Evolutionary conservation across 2,329 filamentous ascomycete species (phyloP).

Genomic region (Diaporthe helianthi): DNA sequence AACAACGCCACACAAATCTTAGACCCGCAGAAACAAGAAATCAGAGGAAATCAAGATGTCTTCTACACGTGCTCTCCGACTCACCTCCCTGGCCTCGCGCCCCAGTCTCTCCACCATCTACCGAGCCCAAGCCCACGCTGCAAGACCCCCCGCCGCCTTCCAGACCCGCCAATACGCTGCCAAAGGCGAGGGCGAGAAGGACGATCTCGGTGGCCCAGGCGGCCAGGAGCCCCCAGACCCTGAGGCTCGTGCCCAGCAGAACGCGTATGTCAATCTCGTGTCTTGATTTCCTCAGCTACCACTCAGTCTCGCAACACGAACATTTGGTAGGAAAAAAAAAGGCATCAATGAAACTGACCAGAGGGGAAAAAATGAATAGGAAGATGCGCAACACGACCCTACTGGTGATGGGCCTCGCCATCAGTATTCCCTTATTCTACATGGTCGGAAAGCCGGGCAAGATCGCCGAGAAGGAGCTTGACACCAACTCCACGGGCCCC

Average conservation of each 20-base stretch:
- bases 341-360: too few relatives aligned
- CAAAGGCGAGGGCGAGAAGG: constrained; percentile 18
- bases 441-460: neutral
- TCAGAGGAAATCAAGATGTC: neutral
- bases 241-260: constrained; percentile 21
- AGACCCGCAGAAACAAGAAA: neutral
- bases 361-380: neutral
- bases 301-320: too few relatives aligned
- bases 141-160: neutral
- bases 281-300: too few relatives aligned
- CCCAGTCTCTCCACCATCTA: neutral
- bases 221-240: constrained; percentile 30
- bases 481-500: neutral
- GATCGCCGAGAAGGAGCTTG: neutral
- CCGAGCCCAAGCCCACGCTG: neutral
- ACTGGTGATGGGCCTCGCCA: neutral
- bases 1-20: neutral
- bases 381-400: constrained; percentile 25
- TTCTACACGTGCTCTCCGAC: neutral
- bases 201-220: constrained; percentile 32
- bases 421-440: constrained; percentile 22
- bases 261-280: constrained; percentile 1
- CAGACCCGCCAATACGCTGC: constrained; percentile 15
- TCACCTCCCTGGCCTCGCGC: neutral
- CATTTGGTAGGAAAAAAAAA: too few relatives aligned